These are phyloP conservation scores for Entophlyctis helioformis DNA, from an alignment of 192 early-diverging fungal genomes.

Conservation along the genomic window DNA sequence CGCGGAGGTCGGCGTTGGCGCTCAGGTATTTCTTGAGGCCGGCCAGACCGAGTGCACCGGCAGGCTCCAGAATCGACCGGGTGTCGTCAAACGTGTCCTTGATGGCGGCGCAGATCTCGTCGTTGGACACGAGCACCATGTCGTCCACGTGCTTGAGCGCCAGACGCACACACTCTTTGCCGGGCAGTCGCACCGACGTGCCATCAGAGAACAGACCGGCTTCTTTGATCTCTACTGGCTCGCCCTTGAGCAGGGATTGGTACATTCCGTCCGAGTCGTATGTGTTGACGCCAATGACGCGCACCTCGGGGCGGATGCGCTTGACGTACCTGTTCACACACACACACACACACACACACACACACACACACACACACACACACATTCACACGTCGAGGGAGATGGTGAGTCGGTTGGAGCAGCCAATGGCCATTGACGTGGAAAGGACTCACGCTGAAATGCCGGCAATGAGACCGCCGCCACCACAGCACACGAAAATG, in stretches of 20 bases:
- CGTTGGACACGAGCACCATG: slow-evolving; percentile 31
- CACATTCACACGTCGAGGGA: too few relatives aligned
- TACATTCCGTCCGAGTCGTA: slow-evolving; percentile 27
- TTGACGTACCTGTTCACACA: slow-evolving; percentile 21
- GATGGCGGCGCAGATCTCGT: slow-evolving; percentile 39
- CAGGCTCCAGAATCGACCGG: slow-evolving; percentile 33
- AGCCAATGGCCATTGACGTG: too few relatives aligned
- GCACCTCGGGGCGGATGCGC: slow-evolving; percentile 31
- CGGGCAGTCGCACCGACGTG: slow-evolving; percentile 31
- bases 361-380: too few relatives aligned
- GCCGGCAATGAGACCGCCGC: slow-evolving; percentile 38
- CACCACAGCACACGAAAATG: slow-evolving; percentile 38
- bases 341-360: too few relatives aligned
- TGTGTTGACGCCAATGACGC: slow-evolving; percentile 38
- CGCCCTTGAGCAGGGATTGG: slow-evolving; percentile 25
- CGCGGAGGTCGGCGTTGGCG: slow-evolving; percentile 18
- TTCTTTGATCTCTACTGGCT: slow-evolving; percentile 17
- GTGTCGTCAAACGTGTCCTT: slow-evolving; percentile 37
- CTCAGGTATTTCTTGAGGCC: slow-evolving; percentile 33
- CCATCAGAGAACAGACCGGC: slow-evolving; percentile 42
- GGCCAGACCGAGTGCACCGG: slow-evolving; percentile 37
- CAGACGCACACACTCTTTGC: slow-evolving; percentile 22
- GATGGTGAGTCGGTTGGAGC: too few relatives aligned
- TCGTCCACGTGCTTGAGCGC: slow-evolving; percentile 21
- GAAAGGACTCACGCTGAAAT: slow-evolving; percentile 17